phyloP scores from a whole-genome alignment of 2,329 filamentous ascomycete genomes.

The Exophiala mesophila region DNA sequence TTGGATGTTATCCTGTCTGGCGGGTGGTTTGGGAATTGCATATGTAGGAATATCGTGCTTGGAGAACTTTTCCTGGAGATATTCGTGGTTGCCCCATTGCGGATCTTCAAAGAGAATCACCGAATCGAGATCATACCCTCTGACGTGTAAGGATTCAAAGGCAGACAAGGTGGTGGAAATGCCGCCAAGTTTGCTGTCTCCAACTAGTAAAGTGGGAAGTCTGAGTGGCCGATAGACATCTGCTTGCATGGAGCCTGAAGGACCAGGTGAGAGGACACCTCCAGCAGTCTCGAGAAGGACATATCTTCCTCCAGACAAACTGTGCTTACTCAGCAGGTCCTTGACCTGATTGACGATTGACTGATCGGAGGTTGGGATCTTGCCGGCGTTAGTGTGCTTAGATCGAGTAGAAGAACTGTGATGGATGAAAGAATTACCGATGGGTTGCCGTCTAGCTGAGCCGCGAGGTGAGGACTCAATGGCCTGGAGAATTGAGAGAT shows the following conservation, averaged over 20 bases:
- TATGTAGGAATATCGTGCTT: slow-evolving; percentile 55
- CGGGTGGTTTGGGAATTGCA: slow-evolving; percentile 56
- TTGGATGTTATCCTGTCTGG: slow-evolving; percentile 34
- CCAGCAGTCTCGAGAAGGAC: slow-evolving; percentile 75
- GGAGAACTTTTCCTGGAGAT: slow-evolving; percentile 63
- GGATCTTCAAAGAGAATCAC: slow-evolving; percentile 65
- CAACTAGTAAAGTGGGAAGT: slow-evolving; percentile 68
- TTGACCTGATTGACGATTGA: slow-evolving; percentile 49
- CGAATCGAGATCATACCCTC: slow-evolving; percentile 70
- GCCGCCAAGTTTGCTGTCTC: slow-evolving; percentile 70
- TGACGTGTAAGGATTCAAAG: slow-evolving; percentile 69
- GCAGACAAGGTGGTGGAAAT: slow-evolving; percentile 77
- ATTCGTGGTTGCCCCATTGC: slow-evolving; percentile 63
- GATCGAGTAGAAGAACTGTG: background rate
- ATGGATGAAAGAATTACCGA: slow-evolving; percentile 7
- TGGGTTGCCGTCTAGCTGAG: slow-evolving; percentile 33
- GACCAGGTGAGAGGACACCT: slow-evolving; percentile 73
- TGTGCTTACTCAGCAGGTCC: slow-evolving; percentile 34
- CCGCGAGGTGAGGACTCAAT: slow-evolving; percentile 73
- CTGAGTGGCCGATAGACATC: slow-evolving; percentile 71
- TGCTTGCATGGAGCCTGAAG: slow-evolving; percentile 70
- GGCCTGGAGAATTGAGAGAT: slow-evolving; percentile 69
- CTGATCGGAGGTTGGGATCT: slow-evolving; percentile 48
- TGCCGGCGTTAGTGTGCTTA: slow-evolving; percentile 25
- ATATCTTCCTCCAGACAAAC: slow-evolving; percentile 31